A percentile compares a stretch with the other conserved stretches of the same genome.
These are phyloP conservation scores for Lolium rigidum DNA, from an alignment of 176 grass and related monocot species.

Conservation along the genomic window DNA sequence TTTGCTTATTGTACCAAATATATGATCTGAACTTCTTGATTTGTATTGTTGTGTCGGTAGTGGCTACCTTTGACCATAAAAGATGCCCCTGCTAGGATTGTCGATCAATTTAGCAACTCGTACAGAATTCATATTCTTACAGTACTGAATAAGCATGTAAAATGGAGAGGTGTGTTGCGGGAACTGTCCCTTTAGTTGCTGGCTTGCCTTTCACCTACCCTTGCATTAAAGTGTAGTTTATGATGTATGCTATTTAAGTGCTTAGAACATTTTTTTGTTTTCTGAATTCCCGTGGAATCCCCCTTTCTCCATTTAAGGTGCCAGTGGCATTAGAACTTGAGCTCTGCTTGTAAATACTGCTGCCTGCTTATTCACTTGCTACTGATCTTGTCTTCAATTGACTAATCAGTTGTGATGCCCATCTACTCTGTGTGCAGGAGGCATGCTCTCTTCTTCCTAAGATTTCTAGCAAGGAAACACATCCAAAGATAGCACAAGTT, in stretches of 20 bases:
- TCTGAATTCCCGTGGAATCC: not conserved
- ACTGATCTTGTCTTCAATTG: not conserved
- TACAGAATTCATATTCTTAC: not conserved
- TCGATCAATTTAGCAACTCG: not conserved
- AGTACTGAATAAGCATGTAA: not conserved
- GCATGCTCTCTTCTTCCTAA: conserved; percentile 80
- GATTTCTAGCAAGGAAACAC: conserved; percentile 78
- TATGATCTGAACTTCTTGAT: not conserved
- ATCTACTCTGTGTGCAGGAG: conserved; percentile 55
- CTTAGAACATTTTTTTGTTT: conserved; percentile 23
- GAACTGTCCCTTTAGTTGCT: not conserved
- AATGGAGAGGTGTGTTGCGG: not conserved
- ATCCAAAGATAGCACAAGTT: conserved; percentile 92
- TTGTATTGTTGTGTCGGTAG: not conserved
- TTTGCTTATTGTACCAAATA: conserved; percentile 16
- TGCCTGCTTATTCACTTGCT: conserved; percentile 19
- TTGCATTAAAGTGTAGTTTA: conserved; percentile 23
- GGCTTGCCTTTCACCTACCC: not conserved
- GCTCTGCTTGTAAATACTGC: conserved; percentile 21
- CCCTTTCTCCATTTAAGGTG: conserved; percentile 10
- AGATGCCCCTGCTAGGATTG: not conserved
- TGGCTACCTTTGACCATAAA: not conserved
- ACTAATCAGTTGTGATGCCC: conserved; percentile 15
- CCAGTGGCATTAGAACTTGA: not conserved
- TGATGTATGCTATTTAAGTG: conserved; percentile 14